Evolutionary conservation across 2,329 filamentous ascomycete species (phyloP).

Genomic region (Aspergillus sp.): DNA sequence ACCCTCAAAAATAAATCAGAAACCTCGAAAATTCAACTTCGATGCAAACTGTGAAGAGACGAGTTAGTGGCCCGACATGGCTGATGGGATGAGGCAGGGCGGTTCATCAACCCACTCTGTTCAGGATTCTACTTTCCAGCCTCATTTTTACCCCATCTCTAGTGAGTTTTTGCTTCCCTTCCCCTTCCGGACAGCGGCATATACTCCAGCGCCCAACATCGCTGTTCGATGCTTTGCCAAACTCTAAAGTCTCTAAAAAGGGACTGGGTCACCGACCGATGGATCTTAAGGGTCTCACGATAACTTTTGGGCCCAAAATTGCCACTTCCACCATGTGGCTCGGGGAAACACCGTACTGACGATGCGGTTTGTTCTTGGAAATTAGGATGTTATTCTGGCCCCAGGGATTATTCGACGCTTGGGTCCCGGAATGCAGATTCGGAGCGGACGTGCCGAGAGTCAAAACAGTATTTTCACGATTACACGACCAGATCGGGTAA

Average conservation of each 20-base stretch:
- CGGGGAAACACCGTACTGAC: slow-evolving; percentile 8
- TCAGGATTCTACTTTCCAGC: neutral
- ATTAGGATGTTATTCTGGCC: neutral
- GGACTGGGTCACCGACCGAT: neutral
- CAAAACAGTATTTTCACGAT: slow-evolving; percentile 6
- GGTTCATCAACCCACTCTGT: neutral
- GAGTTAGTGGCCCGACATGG: neutral
- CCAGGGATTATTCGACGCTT: neutral
- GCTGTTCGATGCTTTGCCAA: neutral
- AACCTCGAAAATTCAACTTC: neutral
- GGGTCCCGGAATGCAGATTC: neutral
- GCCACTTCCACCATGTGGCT: slow-evolving; percentile 19
- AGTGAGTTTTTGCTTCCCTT: neutral
- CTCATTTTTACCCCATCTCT: neutral
- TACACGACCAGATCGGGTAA: neutral
- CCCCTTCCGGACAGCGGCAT: slow-evolving; percentile 6
- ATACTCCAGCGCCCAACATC: neutral
- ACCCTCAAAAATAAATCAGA: neutral
- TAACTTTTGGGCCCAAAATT: neutral
- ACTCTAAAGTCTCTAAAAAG: neutral
- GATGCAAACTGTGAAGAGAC: neutral
- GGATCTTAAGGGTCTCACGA: neutral
- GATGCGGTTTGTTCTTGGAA: slow-evolving; percentile 13
- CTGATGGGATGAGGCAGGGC: neutral
- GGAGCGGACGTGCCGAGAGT: neutral